These are phyloP conservation scores for Eucalyptus albens DNA, from an alignment of 345 rosid species.

Conservation along the genomic window DNA sequence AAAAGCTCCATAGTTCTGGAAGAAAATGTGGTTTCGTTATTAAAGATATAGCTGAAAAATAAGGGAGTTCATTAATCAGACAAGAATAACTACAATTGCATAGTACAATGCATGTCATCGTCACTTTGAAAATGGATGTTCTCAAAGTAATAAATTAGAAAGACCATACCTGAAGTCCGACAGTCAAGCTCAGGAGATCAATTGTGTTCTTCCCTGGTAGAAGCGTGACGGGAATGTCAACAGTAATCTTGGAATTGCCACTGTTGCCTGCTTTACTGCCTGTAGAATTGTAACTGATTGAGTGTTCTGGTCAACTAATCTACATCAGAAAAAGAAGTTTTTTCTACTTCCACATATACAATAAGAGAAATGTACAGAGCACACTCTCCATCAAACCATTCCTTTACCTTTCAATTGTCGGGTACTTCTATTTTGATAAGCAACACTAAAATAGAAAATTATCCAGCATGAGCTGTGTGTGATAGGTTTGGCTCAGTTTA, in stretches of 20 bases:
- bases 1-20: slow-evolving; percentile 89
- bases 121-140: neutral
- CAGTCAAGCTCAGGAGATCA: slow-evolving; percentile 83
- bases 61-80: neutral
- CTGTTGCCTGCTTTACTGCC: slow-evolving; percentile 54
- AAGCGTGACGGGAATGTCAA: slow-evolving; percentile 54
- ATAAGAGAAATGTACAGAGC: neutral
- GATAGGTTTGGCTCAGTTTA: neutral
- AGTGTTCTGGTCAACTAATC: neutral
- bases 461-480: neutral
- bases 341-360: neutral
- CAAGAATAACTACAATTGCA: neutral
- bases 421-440: neutral
- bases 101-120: neutral
- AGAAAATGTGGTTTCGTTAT: neutral
- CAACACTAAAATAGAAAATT: neutral
- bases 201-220: slow-evolving; percentile 61
- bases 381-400: neutral
- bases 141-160: neutral
- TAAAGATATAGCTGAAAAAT: neutral
- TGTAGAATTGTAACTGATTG: slow-evolving; percentile 1
- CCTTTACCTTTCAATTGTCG: neutral
- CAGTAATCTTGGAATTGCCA: slow-evolving; percentile 38
- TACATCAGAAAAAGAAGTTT: neutral
- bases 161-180: slow-evolving; percentile 78